Percentiles rank a stretch among this genome's conserved stretches.
These are phyloP conservation scores for Hymenoscyphus repandus DNA, from an alignment of 2,329 filamentous ascomycete species.

Conservation along the genomic window DNA sequence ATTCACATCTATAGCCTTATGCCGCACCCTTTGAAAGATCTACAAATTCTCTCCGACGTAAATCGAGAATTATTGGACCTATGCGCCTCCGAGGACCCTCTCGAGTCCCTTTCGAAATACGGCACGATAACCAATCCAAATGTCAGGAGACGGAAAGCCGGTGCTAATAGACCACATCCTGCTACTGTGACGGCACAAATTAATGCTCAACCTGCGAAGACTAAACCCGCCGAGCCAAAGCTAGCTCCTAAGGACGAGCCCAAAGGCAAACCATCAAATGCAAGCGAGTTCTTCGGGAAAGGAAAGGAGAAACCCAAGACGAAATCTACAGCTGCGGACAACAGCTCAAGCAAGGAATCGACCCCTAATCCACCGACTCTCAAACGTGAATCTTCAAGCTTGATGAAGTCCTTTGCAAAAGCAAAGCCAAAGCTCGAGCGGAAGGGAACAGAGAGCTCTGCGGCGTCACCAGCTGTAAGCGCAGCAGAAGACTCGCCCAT, in stretches of 20 bases:
- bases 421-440: constrained; percentile 51
- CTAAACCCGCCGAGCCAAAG: constrained; percentile 18
- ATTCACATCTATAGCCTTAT: constrained; percentile 87
- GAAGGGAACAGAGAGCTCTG: constrained; percentile 35
- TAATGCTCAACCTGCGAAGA: constrained; percentile 29
- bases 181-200: constrained; percentile 33
- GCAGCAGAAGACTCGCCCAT: constrained; percentile 46
- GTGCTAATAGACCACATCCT: constrained; percentile 19
- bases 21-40: constrained; percentile 61
- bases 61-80: constrained; percentile 56
- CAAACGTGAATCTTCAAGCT: constrained; percentile 57
- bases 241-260: constrained; percentile 14
- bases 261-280: constrained; percentile 25
- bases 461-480: constrained; percentile 29
- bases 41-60: constrained; percentile 67
- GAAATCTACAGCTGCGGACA: constrained; percentile 16
- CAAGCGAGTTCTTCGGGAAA: constrained; percentile 37
- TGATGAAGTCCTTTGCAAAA: constrained; percentile 79
- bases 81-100: constrained; percentile 51
- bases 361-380: constrained; percentile 30
- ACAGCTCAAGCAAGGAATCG: constrained; percentile 23
- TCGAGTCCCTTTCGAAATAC: constrained; percentile 55
- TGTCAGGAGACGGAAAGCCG: constrained; percentile 44
- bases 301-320: constrained; percentile 18
- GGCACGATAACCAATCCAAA: constrained; percentile 71